Conservation (phyloP, 192 early-diverging fungal species). For the Phlyctochytrium bullatum region DNA sequence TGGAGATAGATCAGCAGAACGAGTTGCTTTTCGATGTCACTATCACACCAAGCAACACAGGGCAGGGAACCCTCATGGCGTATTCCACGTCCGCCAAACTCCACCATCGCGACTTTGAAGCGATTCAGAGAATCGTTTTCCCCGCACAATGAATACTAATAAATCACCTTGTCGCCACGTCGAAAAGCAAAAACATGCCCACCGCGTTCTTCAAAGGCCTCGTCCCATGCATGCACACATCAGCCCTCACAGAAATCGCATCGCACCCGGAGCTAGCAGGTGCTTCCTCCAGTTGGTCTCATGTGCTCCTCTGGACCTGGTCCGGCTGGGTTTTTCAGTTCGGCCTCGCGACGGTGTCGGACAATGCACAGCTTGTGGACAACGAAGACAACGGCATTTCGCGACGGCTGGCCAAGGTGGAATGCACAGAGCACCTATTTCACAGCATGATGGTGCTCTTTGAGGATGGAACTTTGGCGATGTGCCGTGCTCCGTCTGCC, state of each 20-base stretch:
- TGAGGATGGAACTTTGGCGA: background rate
- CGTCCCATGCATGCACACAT: too few species aligned
- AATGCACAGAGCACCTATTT: background rate
- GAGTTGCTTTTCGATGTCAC: too few species aligned
- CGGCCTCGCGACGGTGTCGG: too few species aligned
- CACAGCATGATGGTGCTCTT: background rate
- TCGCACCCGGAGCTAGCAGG: background rate
- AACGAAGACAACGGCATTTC: background rate
- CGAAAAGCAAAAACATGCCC: background rate
- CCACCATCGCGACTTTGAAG: background rate
- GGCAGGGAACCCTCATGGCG: too few species aligned
- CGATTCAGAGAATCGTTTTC: background rate
- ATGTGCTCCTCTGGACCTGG: background rate
- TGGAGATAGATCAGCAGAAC: too few species aligned
- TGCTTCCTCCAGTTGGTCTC: background rate
- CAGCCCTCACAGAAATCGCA: background rate
- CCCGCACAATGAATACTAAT: background rate
- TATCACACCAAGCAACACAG: too few species aligned
- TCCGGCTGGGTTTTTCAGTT: background rate
- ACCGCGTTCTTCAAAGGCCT: too few species aligned
- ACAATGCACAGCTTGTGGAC: background rate
- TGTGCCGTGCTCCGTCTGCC: background rate
- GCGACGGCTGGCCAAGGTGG: background rate
- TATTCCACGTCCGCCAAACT: background rate
- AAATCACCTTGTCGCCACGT: background rate